These are phyloP conservation scores for Colletotrichum chrysophilum DNA, from an alignment of 2,329 filamentous ascomycete species.

Conservation along the genomic window DNA sequence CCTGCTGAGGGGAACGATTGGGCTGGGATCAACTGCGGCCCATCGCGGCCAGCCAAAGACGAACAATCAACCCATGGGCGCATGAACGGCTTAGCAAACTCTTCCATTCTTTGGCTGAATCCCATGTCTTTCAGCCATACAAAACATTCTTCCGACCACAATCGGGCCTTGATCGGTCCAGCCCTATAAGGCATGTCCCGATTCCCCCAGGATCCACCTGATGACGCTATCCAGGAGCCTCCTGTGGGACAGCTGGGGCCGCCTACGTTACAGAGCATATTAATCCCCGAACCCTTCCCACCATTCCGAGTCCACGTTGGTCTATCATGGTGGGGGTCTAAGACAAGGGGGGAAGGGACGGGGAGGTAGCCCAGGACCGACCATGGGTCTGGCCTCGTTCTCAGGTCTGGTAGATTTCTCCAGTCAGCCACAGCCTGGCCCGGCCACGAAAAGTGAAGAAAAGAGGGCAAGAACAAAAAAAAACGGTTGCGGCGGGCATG, in stretches of 20 bases:
- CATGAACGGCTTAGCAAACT: background rate
- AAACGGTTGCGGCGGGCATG: background rate
- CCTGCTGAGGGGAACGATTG: background rate
- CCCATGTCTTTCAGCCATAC: background rate
- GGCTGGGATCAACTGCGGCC: background rate
- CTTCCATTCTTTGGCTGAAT: background rate
- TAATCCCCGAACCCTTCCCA: background rate
- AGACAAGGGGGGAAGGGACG: background rate
- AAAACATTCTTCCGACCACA: background rate
- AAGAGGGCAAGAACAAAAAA: no score
- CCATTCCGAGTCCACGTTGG: background rate
- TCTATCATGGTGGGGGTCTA: background rate
- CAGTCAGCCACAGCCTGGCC: background rate
- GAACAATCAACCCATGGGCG: background rate
- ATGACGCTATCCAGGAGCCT: background rate
- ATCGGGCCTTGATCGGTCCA: background rate
- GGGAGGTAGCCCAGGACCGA: background rate
- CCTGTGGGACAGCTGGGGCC: background rate
- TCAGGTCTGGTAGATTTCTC: background rate
- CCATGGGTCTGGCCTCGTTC: background rate
- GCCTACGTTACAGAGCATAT: slow-evolving; percentile 1
- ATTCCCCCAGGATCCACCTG: slow-evolving; percentile 30
- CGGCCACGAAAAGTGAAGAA: no score
- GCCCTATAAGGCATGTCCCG: slow-evolving; percentile 48
- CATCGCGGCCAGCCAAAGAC: background rate